These are phyloP conservation scores for Pichia sp. DNA, from an alignment of 1,139 yeast genomes.

Conservation along the genomic window DNA sequence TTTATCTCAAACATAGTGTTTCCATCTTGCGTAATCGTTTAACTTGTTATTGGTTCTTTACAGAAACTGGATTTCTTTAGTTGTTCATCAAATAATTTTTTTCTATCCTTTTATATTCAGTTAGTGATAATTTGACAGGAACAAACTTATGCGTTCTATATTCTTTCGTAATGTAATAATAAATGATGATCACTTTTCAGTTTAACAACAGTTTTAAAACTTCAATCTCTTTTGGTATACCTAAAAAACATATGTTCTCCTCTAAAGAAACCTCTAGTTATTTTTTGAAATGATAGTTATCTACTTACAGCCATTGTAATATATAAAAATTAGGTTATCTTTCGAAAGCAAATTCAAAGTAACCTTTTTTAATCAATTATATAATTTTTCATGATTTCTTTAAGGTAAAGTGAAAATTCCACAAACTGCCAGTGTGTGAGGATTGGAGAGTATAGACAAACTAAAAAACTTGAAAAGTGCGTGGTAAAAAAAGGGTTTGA, in stretches of 20 bases:
- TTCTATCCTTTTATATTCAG: no score
- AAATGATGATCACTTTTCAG: no score
- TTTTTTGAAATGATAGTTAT: background rate
- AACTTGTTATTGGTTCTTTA: no score
- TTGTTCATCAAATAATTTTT: no score
- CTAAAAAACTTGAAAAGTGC: background rate
- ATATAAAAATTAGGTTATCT: constrained; percentile 13
- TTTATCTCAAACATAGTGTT: no score
- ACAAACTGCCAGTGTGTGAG: background rate
- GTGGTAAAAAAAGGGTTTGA: background rate
- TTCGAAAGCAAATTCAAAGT: background rate
- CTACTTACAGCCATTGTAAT: constrained; percentile 28
- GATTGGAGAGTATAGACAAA: background rate
- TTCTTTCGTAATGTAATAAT: no score
- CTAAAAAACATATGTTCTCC: background rate
- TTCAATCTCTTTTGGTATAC: background rate
- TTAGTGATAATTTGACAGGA: no score
- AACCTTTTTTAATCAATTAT: background rate
- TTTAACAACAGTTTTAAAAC: no score
- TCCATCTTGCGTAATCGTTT: no score
- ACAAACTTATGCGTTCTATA: no score
- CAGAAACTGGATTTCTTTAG: no score
- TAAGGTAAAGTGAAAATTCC: background rate
- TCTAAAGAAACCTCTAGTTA: background rate
- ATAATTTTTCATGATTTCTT: background rate